These are phyloP conservation scores for Blepharisma stoltei DNA, from an alignment of 73 alveolate genomes.

Conservation along the genomic window DNA sequence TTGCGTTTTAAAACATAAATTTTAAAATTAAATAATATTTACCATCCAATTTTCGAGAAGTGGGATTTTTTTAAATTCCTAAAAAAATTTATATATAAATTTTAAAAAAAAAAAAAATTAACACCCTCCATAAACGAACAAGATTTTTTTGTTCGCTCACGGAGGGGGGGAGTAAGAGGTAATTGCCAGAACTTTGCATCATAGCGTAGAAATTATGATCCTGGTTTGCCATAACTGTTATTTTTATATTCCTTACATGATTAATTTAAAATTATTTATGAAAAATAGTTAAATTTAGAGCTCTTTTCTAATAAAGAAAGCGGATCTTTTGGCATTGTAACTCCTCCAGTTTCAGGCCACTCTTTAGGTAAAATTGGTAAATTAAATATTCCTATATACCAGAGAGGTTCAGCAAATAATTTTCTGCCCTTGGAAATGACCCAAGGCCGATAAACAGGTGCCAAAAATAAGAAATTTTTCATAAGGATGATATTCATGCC, in stretches of 20 bases:
- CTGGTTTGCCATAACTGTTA: background rate
- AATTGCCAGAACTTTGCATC: constrained; percentile 46
- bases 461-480: background rate
- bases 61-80: too few relatives aligned
- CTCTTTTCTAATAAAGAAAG: background rate
- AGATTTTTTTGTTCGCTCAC: too few relatives aligned
- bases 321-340: background rate
- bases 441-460: background rate
- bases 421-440: background rate
- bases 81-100: too few relatives aligned
- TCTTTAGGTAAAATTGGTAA: background rate
- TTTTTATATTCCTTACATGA: too few relatives aligned
- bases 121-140: too few relatives aligned
- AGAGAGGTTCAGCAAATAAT: background rate
- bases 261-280: too few relatives aligned
- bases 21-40: too few relatives aligned
- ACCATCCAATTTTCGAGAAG: too few relatives aligned
- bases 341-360: constrained; percentile 14
- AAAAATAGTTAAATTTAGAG: background rate
- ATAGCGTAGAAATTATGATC: background rate
- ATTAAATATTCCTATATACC: background rate
- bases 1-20: too few relatives aligned
- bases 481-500: background rate
- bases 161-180: too few relatives aligned
- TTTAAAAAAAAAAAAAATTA: too few relatives aligned